A percentile compares a stretch with the other conserved stretches of the same genome.
These are phyloP conservation scores for Rosa rugosa DNA, from an alignment of 306 rosid genomes.

Conservation along the genomic window DNA sequence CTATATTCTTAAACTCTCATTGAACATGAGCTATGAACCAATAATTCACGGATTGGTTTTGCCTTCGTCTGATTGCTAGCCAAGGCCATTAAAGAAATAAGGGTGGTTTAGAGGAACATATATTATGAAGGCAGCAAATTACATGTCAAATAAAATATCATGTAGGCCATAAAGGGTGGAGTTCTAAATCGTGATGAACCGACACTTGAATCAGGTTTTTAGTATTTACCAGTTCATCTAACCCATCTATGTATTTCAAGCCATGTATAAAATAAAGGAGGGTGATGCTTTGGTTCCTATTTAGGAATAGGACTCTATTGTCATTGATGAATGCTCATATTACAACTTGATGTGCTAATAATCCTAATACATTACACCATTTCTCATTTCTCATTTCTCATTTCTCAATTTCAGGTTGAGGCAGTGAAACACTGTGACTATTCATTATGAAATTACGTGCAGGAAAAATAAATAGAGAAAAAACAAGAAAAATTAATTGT, in stretches of 20 bases:
- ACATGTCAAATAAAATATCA: not conserved
- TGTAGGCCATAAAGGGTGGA: not conserved
- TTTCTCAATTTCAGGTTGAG: not conserved
- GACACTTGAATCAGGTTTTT: not conserved
- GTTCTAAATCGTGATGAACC: not conserved
- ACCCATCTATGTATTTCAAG: not conserved
- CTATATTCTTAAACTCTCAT: not conserved
- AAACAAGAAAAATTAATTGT: not conserved
- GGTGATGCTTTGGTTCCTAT: not conserved
- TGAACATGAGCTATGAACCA: not conserved
- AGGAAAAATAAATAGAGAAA: not conserved
- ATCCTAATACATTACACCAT: not conserved
- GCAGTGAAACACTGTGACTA: not conserved
- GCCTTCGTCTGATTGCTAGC: not conserved
- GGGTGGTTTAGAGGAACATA: not conserved
- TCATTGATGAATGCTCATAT: not conserved
- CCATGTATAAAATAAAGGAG: not conserved
- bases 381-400: not conserved
- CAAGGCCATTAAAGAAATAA: not conserved
- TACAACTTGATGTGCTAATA: not conserved
- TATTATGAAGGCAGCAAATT: not conserved
- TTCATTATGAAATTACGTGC: not conserved
- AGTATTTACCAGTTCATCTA: not conserved
- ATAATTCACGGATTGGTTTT: constrained; percentile 21
- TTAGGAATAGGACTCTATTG: not conserved